A percentile compares a stretch with the other conserved stretches of the same genome.
These are phyloP conservation scores for Pleurotus tuber-regium DNA, from an alignment of 768 basidiomycete species.

Conservation along the genomic window DNA sequence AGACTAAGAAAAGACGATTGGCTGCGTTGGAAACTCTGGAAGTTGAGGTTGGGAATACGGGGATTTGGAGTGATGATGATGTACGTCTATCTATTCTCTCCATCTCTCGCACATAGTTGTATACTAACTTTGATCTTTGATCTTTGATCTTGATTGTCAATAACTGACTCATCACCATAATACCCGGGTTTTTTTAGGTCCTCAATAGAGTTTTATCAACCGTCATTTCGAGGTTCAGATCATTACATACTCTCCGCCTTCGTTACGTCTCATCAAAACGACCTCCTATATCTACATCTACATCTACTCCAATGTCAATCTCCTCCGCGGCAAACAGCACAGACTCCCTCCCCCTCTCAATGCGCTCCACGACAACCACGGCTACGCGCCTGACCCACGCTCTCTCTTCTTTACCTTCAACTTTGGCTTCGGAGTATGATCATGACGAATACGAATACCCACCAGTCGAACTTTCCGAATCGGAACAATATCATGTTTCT, in stretches of 20 bases:
- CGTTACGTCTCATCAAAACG: neutral
- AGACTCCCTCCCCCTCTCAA: slow-evolving; percentile 5
- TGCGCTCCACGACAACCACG: neutral
- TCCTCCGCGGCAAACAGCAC: slow-evolving; percentile 7
- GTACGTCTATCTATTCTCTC: slow-evolving; percentile 22
- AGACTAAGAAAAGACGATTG: slow-evolving; percentile 18
- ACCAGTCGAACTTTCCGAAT: neutral
- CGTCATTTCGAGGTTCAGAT: slow-evolving; percentile 1
- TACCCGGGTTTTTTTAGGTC: neutral
- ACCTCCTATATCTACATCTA: slow-evolving; percentile 2
- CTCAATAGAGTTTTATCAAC: slow-evolving; percentile 8
- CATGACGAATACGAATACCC: slow-evolving; percentile 7
- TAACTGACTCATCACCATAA: neutral
- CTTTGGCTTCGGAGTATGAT: neutral
- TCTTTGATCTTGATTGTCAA: neutral
- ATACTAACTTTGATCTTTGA: slow-evolving; percentile 1
- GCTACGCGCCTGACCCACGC: too few relatives aligned
- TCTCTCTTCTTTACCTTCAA: too few relatives aligned
- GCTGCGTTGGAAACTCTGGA: slow-evolving; percentile 21
- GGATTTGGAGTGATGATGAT: slow-evolving; percentile 28
- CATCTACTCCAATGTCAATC: too few relatives aligned
- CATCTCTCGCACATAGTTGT: neutral
- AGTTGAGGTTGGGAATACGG: slow-evolving; percentile 25
- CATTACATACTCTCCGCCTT: slow-evolving; percentile 3
- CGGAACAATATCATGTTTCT: slow-evolving; percentile 18